Percentiles rank a stretch among this genome's conserved stretches.
Evolutionary conservation across 441 rosid genomes (phyloP).

Genomic region (Brassica balearica): DNA sequence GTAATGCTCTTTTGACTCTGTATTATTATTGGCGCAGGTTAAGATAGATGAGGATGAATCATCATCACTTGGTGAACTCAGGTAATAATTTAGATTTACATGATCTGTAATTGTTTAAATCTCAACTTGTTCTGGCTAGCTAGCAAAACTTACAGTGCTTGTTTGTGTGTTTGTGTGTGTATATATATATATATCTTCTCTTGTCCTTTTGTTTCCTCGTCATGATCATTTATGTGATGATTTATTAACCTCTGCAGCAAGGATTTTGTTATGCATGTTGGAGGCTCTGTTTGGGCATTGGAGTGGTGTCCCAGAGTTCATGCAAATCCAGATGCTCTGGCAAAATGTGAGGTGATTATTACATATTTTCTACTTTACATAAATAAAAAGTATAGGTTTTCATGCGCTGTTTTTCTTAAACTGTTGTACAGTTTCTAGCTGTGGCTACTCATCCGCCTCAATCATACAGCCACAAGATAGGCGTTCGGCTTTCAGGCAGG

Average conservation of each 20-base stretch:
- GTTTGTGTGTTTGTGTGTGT: too few species aligned
- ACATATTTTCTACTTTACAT: slow-evolving; percentile 13
- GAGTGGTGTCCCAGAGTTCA: slow-evolving; percentile 91
- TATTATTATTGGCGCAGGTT: slow-evolving; percentile 45
- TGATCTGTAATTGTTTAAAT: slow-evolving; percentile 5
- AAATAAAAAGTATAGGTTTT: slow-evolving; percentile 19
- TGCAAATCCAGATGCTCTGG: slow-evolving; percentile 49
- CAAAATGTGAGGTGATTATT: slow-evolving; percentile 74
- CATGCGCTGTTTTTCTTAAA: too few species aligned
- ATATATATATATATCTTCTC: slow-evolving; percentile 6
- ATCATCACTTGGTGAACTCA: slow-evolving; percentile 44
- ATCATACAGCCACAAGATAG: slow-evolving; percentile 82
- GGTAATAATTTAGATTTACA: slow-evolving; percentile 49
- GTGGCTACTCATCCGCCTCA: slow-evolving; percentile 91
- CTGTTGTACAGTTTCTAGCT: slow-evolving; percentile 72
- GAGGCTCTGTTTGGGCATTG: slow-evolving; percentile 93
- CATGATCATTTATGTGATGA: slow-evolving; percentile 11
- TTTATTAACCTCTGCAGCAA: slow-evolving; percentile 58
- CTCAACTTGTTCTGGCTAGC: slow-evolving; percentile 7
- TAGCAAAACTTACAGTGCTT: slow-evolving; percentile 2
- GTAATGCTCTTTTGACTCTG: slow-evolving; percentile 11
- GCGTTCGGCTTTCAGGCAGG: slow-evolving; percentile 76
- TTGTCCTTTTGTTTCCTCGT: slow-evolving; percentile 22
- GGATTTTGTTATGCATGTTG: slow-evolving; percentile 82
- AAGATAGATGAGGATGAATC: slow-evolving; percentile 35